These are phyloP conservation scores for Dichotomopilus funicola DNA, from an alignment of 2,329 filamentous ascomycete species.

Conservation along the genomic window DNA sequence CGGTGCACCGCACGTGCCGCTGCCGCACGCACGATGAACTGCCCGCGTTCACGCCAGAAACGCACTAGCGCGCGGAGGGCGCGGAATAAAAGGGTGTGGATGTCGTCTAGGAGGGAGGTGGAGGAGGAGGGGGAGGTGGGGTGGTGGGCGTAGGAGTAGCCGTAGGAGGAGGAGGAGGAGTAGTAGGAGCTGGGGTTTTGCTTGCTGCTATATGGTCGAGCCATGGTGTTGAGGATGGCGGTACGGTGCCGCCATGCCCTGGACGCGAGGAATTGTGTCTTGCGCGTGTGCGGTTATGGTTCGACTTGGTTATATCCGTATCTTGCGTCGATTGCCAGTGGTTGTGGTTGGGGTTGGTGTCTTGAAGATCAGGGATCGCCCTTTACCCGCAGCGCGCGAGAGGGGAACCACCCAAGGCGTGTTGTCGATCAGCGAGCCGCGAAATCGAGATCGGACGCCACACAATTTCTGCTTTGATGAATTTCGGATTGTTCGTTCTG, in stretches of 20 bases:
- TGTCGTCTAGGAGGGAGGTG: conserved; percentile 34
- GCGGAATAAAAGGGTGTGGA: conserved; percentile 26
- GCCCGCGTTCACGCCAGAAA: conserved; percentile 39
- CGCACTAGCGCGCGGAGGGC: conserved; percentile 30
- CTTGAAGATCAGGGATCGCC: too few species aligned
- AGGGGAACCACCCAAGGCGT: too few species aligned
- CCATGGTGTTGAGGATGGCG: conserved; percentile 26
- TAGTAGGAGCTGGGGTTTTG: conserved; percentile 14
- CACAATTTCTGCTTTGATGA: too few species aligned
- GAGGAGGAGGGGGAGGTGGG: conserved; percentile 26
- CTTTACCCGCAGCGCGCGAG: too few species aligned
- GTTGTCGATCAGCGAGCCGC: too few species aligned
- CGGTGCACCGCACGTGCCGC: conserved; percentile 28
- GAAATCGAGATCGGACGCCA: too few species aligned
- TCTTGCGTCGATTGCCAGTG: too few species aligned
- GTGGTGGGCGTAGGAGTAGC: conserved; percentile 13
- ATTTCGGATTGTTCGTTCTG: too few species aligned
- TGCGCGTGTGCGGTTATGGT: not conserved
- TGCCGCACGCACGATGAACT: conserved; percentile 30
- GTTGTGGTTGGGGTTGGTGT: too few species aligned
- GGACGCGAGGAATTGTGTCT: not conserved
- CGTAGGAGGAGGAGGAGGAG: not conserved
- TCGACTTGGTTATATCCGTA: too few species aligned
- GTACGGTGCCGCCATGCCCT: conserved; percentile 26
- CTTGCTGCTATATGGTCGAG: conserved; percentile 35